Evolutionary conservation across 2,329 filamentous ascomycete genomes (phyloP).

Genomic region (Ascochyta rabiei): DNA sequence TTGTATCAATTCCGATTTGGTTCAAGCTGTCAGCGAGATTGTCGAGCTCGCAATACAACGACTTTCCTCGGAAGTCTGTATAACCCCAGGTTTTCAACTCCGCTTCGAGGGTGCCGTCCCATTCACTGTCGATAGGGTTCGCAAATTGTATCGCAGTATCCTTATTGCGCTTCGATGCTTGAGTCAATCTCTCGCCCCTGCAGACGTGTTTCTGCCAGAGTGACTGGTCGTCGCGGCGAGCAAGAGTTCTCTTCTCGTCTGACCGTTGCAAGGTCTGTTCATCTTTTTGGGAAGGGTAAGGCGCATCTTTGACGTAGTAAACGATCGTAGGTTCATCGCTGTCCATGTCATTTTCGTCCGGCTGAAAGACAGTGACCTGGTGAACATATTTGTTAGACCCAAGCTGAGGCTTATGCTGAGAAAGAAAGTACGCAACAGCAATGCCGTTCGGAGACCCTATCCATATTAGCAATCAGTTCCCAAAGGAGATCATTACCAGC

Average conservation of each 20-base stretch:
- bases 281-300: background rate
- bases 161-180: constrained; percentile 3
- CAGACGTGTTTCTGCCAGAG: constrained; percentile 2
- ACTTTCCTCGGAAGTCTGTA: background rate
- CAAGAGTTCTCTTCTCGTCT: background rate
- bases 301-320: constrained; percentile 2
- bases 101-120: constrained; percentile 2
- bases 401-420: constrained; percentile 19
- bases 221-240: background rate
- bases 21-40: background rate
- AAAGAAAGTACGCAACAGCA: constrained; percentile 10
- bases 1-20: background rate
- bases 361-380: constrained; percentile 5
- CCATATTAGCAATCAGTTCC: background rate
- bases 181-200: constrained; percentile 3
- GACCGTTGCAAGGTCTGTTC: background rate
- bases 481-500: background rate
- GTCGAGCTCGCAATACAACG: background rate
- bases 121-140: constrained; percentile 2
- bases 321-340: background rate
- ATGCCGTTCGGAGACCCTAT: constrained; percentile 13
- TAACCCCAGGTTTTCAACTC: constrained; percentile 8
- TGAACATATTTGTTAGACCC: constrained; percentile 11
- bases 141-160: constrained; percentile 1
- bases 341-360: background rate